Evolutionary conservation across 148 eudicot species (phyloP), one percentile per base, ranked within the genome.

Genomic region (Cornus florida): DNA sequence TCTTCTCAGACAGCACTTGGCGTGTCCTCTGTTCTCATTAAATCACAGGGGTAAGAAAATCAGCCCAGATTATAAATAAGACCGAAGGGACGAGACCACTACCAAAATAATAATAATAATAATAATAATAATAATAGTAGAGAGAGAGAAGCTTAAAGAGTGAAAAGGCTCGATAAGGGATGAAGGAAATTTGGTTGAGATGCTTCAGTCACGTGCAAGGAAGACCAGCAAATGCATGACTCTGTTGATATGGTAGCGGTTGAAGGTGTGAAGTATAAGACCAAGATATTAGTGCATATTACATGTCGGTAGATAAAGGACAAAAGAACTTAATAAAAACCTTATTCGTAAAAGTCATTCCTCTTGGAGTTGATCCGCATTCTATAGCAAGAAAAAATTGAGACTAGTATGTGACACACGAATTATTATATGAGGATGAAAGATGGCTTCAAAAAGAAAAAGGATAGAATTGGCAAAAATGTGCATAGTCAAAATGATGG

Each of bases 1-100:
- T 91, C 89, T 91, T 91, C 80, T 91, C 88, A 0, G 92, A 88
- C 71, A 91, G 88, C 71, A 84, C 84, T 77, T 90, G 81, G 73
- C 95, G 88, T 68, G 90, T 86, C 77, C 53, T 88, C 94, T 91
- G 92, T 69, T 31, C 14, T 32, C 78, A 60, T 13, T 53, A 48
- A 69, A 19, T 43, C 75, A 56, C 24, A 9, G 0, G 41, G 56
- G 59, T 2, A 43, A 14, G 38, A 24, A 50, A 71, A 71, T 71
- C 3, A 72, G 60, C 41, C 35, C 60, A 50, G 28, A 46, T 50
- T 43, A 31, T 50, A 13, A 72, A 50, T 0, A 72, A 5, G 46
- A 72, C 7, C 0, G 48, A 6, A 43, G 48, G 48, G 48, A 6
- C 6, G 10, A 43, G 48, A 6, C 8, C 48, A 5, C 48, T 9